phyloP scores from a whole-genome alignment of 129 eudicot species.

The Flaveria sonorensis region DNA sequence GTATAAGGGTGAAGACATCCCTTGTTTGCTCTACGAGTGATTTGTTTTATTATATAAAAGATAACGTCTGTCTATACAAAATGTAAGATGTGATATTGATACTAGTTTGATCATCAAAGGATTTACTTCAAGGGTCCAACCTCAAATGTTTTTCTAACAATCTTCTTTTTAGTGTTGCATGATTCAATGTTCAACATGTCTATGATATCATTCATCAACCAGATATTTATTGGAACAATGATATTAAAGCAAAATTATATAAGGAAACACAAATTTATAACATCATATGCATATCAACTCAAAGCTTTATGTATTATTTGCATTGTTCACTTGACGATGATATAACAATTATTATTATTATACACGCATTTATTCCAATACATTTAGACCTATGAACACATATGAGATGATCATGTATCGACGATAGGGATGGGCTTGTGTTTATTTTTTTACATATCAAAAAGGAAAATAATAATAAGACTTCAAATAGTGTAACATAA shows the following conservation, averaged over 20 bases:
- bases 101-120: too few species aligned
- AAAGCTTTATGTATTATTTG: background rate
- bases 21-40: too few species aligned
- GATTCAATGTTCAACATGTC: too few species aligned
- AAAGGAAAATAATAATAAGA: background rate
- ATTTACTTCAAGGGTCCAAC: background rate
- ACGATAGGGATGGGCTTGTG: slow-evolving; percentile 17
- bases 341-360: background rate
- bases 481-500: background rate
- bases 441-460: background rate
- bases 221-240: too few species aligned
- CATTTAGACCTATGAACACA: slow-evolving; percentile 28
- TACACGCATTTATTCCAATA: slow-evolving; percentile 29
- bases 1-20: too few species aligned
- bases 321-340: background rate
- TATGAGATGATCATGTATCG: slow-evolving; percentile 29
- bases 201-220: too few species aligned
- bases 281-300: background rate
- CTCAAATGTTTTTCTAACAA: background rate
- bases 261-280: background rate
- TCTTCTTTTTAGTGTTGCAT: too few species aligned
- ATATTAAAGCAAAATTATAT: too few species aligned
- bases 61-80: too few species aligned
- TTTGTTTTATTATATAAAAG: too few species aligned
- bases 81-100: too few species aligned